Evolutionary conservation across 75 land plant species (phyloP).

Genomic region (Cunninghamia lanceolata): DNA sequence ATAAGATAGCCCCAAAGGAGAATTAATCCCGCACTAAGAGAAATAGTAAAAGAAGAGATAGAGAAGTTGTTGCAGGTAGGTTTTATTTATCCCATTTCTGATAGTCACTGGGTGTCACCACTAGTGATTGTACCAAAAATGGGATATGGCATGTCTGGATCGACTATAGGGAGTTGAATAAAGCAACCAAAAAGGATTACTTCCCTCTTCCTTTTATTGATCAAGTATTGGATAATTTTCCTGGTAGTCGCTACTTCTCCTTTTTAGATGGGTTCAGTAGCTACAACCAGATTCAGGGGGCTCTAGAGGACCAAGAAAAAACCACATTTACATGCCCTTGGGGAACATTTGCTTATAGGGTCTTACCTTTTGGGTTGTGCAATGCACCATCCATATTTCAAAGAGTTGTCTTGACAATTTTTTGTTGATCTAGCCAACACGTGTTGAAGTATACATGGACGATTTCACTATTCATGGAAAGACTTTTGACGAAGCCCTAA

Average conservation of each 20-base stretch:
- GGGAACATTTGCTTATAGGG: slow-evolving; percentile 15
- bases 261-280: slow-evolving; percentile 14
- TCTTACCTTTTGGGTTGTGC: slow-evolving; percentile 30
- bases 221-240: slow-evolving; percentile 17
- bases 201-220: slow-evolving; percentile 24
- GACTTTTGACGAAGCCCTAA: background rate
- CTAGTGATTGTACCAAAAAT: background rate
- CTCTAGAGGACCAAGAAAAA: slow-evolving; percentile 14
- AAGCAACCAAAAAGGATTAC: slow-evolving; percentile 11
- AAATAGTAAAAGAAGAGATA: background rate
- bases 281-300: slow-evolving; percentile 2
- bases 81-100: background rate
- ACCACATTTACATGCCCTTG: slow-evolving; percentile 14
- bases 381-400: slow-evolving; percentile 28
- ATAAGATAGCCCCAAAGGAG: background rate
- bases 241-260: slow-evolving; percentile 8
- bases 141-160: slow-evolving; percentile 13
- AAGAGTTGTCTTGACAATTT: slow-evolving; percentile 4
- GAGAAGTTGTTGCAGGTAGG: background rate
- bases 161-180: slow-evolving; percentile 20
- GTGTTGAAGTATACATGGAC: slow-evolving; percentile 24
- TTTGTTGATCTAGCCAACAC: background rate
- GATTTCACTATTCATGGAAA: slow-evolving; percentile 17
- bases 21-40: background rate
- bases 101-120: background rate